Evolutionary conservation across 164 flowering plant genomes (phyloP), one percentile per base, ranked within the genome.

Genomic region (Tetracentron sinense): DNA sequence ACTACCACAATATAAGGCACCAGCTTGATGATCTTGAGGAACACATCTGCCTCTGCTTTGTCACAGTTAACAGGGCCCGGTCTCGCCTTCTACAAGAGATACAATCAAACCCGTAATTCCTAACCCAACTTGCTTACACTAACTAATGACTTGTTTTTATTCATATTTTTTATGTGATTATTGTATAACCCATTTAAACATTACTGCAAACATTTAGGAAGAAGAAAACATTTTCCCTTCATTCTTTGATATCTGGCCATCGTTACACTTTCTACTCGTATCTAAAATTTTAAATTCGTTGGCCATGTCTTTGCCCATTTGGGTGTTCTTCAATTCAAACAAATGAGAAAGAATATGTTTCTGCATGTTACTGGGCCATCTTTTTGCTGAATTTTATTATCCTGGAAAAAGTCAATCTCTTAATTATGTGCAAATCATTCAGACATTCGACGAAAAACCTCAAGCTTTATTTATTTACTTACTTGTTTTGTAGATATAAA

Each of bases 21-120:
- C 84, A 81, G 71, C 83, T 89, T 5, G 61, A 68, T 58, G 89
- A 82, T 60, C 86, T 92, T 16, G 98, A 87, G 66, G 89, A 85
- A 33, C 89, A 84, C 56, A 59, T 85, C 31, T 86, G 83, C 71
- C 83, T 86, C 7, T 84, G 84, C 66, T 81, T 87, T 67, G 77
- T 74, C 31, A 73, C 83, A 0, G 81, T 89, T 15, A 92, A 92
- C 61, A 71, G 80, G 58, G 84, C 92, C 4, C 81, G 97, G 59
- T 63, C 74, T 14, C 70, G 73, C 29, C 96, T 92, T 61, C 84
- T 88, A 10, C 76, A 75, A 49, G 77, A 81, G 78, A 77, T 89
- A 49, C 64, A 60, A 66, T 60, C 75, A 76, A 71, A 38, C 52
- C 17, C 46, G 33, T 58, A 52, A 20, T 42, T 50, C 53, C 60